Evolutionary conservation across 2,329 filamentous ascomycete species (phyloP).

Genomic region (Colletotrichum lindemuthianum): DNA sequence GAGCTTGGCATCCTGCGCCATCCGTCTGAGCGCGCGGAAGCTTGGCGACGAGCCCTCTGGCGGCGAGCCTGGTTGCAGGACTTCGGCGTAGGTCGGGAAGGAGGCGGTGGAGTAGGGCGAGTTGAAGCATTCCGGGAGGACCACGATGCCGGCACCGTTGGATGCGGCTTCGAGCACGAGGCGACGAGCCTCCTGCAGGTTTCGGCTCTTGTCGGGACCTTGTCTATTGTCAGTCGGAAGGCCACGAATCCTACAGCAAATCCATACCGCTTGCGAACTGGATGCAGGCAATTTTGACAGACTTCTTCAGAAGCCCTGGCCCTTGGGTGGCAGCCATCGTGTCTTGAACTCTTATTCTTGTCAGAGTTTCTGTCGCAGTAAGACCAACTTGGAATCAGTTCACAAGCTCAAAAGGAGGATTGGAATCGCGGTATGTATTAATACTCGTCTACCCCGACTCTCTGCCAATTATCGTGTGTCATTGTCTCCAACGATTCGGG

Average conservation of each 20-base stretch:
- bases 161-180: constrained; percentile 84
- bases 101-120: constrained; percentile 91
- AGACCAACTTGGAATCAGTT: too few species aligned
- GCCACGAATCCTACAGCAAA: background rate
- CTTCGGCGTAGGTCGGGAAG: constrained; percentile 93
- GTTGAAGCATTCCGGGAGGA: constrained; percentile 98
- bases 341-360: background rate
- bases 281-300: constrained; percentile 81
- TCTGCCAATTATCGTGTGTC: too few species aligned
- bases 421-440: too few species aligned
- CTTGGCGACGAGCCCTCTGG: constrained; percentile 77
- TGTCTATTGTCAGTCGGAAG: background rate
- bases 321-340: background rate
- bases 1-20: constrained; percentile 80
- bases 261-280: constrained; percentile 72
- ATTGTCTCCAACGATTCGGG: too few species aligned
- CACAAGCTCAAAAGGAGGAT: too few species aligned
- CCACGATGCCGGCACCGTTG: constrained; percentile 83
- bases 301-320: constrained; percentile 52
- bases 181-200: constrained; percentile 81
- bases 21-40: constrained; percentile 82
- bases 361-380: too few species aligned
- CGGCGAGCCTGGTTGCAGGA: constrained; percentile 80
- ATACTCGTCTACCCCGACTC: too few species aligned
- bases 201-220: constrained; percentile 83